Evolutionary conservation across 768 basidiomycete genomes (phyloP), one percentile per base, ranked within the genome.

Genomic region (Dacryopinax spathularia): DNA sequence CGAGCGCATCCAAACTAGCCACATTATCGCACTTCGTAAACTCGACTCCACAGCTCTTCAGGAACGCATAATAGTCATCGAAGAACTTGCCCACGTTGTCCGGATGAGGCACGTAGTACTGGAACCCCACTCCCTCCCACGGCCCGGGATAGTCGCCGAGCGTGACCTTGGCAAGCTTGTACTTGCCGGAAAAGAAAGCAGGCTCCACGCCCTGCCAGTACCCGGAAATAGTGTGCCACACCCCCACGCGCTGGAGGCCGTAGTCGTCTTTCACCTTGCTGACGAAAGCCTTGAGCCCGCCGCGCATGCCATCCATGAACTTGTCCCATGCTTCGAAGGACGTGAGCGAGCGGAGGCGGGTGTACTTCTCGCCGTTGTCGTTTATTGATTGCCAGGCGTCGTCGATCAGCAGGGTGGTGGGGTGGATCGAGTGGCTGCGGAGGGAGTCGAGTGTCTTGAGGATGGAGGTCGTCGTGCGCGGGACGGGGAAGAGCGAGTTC

Each of bases 191-290:
- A 22, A 65, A 65, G 20, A 37, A 20, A 16, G 22, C 59, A 22
- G 65, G 65, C n/a, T 65, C 65, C 20, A 65, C 62, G 12, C 65
- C 65, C 34, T 62, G 63, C 65, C 65, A 65, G 33, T 65, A 65
- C 29, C 65, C 65, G 35, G 37, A 35, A 33, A 65, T 65, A 27
- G 65, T 63, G 41, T 65, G 65, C 65, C 65, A 65, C 5, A 56
- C 65, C 15, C 65, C 65, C 13, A 65, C 65, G 22, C 41, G 43
- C 34, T 44, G 33, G 22, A 65, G 43, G 25, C 65, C 65, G 56
- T 63, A 65, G 22, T 62, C 62, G 25, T 62, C 56, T 34, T 63
- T 65, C 13, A 62, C 65, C 20, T 34, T 56, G n/a, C 25, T 39
- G 1, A 65, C 65, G 7, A 65, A 62, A 16, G 33, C 62, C 25